Evolutionary conservation across 2,329 filamentous ascomycete genomes (phyloP), one percentile per base, ranked within the genome.

Genomic region (Venturia pyrina): DNA sequence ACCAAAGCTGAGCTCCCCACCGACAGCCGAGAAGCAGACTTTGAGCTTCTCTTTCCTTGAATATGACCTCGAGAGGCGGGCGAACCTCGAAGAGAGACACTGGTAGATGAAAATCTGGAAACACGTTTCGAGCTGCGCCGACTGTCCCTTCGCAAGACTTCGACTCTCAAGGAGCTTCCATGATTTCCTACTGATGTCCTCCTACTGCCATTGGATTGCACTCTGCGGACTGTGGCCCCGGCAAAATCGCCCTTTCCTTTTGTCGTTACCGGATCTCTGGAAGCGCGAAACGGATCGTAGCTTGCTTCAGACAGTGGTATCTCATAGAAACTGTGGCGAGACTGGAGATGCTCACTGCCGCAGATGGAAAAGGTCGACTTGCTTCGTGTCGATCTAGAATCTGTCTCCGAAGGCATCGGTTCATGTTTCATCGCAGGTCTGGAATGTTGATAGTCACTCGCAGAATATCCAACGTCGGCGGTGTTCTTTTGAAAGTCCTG

Each of bases 371-470:
- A 84, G 56, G 82, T 80, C 5, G 84, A 85, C 61, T 81, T 78
- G 7, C 80, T 79, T 72, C 66, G 70, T 79, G 67, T 68, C 73
- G 68, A 68, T 71, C 67, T 8, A 70, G 71, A n/a, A 73, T 72
- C 69, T 74, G 78, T 69, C 70, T 21, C 72, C 63, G 68, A 56
- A 65, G 68, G 67, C 24, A 71, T 72, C 21, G 70, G 68, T 61
- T 75, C 71, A 63, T 76, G 71, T 66, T 34, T n/a, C 21, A 46
- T n/a, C 1, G 57, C 19, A n/a, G 67, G 65, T 17, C 70, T 70
- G 65, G 90, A 83, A 72, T 96, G 91, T 72, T 97, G 93, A 71
- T 96, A 95, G 72, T 98, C 93, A 75, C 92, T 96, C 66, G 88
- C 84, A 0, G 93, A 96, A 73, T 95, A 89, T n/a, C 85, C 85